Evolutionary conservation across 2,329 filamentous ascomycete species (phyloP).

Genomic region (Fulvia fulva): DNA sequence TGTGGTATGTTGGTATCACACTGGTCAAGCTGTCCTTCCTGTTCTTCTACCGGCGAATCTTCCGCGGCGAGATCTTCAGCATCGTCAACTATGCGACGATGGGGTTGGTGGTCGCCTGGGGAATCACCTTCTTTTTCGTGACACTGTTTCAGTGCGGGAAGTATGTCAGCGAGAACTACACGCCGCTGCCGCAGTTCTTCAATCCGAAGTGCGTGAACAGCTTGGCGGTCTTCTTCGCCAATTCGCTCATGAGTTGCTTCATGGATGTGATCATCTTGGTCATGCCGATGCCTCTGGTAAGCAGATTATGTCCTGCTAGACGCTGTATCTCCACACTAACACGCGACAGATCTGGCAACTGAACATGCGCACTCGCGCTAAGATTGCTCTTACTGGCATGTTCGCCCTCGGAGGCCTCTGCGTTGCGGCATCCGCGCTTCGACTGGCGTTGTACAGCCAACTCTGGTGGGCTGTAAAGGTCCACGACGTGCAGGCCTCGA

Average conservation of each 20-base stretch:
- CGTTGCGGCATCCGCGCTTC: background rate
- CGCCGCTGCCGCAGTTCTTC: background rate
- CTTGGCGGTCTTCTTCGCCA: background rate
- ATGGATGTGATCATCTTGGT: background rate
- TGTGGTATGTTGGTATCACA: conserved; percentile 1
- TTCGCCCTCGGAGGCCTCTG: background rate
- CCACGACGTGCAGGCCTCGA: background rate
- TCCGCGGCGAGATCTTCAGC: background rate
- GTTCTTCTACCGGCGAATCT: conserved; percentile 1
- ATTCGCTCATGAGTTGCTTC: background rate
- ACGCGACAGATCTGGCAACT: background rate
- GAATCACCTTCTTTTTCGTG: background rate
- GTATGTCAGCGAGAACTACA: background rate
- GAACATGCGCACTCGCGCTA: background rate
- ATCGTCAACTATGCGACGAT: background rate
- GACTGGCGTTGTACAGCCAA: background rate
- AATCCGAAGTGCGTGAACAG: background rate
- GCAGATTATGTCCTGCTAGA: background rate
- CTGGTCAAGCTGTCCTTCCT: background rate
- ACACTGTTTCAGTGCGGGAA: background rate
- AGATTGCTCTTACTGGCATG: background rate
- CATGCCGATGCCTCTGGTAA: background rate
- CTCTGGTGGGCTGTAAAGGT: background rate
- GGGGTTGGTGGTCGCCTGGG: background rate
- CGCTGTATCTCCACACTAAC: background rate